Conservation (phyloP, 2,329 filamentous ascomycete species). For the Macroventuria anomochaeta region DNA sequence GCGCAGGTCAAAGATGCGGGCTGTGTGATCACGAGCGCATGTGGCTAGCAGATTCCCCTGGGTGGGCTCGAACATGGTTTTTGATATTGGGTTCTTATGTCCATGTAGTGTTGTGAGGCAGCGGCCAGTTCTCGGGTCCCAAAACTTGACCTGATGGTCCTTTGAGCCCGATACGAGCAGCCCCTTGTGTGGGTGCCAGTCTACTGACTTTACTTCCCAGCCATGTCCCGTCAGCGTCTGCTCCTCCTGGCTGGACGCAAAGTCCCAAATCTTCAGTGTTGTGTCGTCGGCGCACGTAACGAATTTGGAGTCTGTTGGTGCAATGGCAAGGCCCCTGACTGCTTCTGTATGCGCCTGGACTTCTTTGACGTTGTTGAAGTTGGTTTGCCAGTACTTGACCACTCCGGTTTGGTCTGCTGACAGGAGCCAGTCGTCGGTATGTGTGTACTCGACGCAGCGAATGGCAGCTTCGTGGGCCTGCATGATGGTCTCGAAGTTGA, state of each 20-base stretch:
- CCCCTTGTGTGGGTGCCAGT: constrained; percentile 97
- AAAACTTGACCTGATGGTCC: constrained; percentile 95
- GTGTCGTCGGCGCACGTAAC: constrained; percentile 95
- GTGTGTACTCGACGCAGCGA: constrained; percentile 83
- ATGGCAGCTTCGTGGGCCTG: constrained; percentile 93
- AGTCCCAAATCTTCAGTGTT: constrained; percentile 94
- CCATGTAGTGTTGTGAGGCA: constrained; percentile 94
- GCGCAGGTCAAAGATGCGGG: constrained; percentile 89
- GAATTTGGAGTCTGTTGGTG: constrained; percentile 93
- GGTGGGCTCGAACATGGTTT: constrained; percentile 86
- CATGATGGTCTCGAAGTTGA: constrained; percentile 99
- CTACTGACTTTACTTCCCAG: constrained; percentile 96
- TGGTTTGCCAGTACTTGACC: constrained; percentile 98
- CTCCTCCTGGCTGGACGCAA: constrained; percentile 83
- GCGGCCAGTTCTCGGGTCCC: constrained; percentile 91
- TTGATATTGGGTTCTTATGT: constrained; percentile 96
- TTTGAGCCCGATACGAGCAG: constrained; percentile 95
- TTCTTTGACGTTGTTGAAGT: constrained; percentile 98
- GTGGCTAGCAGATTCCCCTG: constrained; percentile 87
- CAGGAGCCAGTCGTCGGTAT: constrained; percentile 95
- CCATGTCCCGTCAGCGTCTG: constrained; percentile 88
- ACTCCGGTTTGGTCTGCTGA: constrained; percentile 94
- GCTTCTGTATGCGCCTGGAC: constrained; percentile 90
- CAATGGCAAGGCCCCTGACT: constrained; percentile 89
- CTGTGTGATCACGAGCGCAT: constrained; percentile 90